Conservation (phyloP, 2,329 filamentous ascomycete genomes). For the Cytospora schulzeri region DNA sequence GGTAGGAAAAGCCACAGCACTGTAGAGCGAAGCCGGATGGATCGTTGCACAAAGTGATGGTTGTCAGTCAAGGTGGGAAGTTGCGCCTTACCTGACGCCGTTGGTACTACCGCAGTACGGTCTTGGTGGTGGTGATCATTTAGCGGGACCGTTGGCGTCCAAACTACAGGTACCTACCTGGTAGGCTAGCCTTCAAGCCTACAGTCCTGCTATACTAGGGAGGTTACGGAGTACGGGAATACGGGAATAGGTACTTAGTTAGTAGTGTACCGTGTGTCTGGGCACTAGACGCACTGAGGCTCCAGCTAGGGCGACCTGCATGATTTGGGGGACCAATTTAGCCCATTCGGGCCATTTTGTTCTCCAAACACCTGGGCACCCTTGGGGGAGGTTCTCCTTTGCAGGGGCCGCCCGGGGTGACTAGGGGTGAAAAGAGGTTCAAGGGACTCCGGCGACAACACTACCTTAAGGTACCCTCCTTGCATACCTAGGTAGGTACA, state of each 20-base stretch:
- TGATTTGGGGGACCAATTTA: background rate
- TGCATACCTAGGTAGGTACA: conserved; percentile 2
- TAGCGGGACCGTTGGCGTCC: background rate
- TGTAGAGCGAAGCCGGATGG: conserved; percentile 18
- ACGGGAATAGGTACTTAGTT: background rate
- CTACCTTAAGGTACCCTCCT: background rate
- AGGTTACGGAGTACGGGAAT: background rate
- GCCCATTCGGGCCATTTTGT: background rate
- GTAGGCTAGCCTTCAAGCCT: background rate
- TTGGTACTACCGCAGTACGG: conserved; percentile 11
- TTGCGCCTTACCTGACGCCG: conserved; percentile 10
- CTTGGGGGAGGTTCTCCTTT: background rate
- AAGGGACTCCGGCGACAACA: background rate
- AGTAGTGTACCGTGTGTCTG: background rate
- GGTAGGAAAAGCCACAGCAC: background rate
- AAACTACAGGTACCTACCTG: background rate
- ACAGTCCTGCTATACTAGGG: background rate
- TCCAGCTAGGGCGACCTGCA: background rate
- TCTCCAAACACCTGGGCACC: background rate
- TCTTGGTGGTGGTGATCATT: background rate
- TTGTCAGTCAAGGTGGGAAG: conserved; percentile 1
- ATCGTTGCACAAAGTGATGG: background rate
- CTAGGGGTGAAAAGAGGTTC: background rate
- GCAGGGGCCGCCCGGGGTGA: background rate
- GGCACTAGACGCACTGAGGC: background rate